These are phyloP conservation scores for Dalbergia oliveri DNA, from an alignment of 306 rosid genomes.

Conservation along the genomic window DNA sequence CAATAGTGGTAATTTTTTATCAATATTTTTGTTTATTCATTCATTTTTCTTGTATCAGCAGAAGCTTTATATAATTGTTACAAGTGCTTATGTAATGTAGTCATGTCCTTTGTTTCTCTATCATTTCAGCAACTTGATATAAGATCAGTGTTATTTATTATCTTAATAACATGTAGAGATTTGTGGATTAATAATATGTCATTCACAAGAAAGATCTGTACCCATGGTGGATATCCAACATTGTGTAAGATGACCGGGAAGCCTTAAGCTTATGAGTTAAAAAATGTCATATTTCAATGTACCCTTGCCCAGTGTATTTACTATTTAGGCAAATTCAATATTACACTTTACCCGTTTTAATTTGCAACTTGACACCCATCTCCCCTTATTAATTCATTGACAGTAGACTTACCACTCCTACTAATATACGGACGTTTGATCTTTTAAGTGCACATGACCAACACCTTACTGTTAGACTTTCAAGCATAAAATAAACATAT, in stretches of 20 bases:
- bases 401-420: too few relatives aligned
- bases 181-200: slow-evolving; percentile 5
- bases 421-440: too few relatives aligned
- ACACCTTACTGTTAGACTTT: too few relatives aligned
- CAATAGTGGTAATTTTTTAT: slow-evolving; percentile 44
- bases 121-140: slow-evolving; percentile 24
- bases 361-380: too few relatives aligned
- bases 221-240: not conserved
- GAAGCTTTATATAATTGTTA: slow-evolving; percentile 39
- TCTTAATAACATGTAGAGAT: not conserved
- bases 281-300: too few relatives aligned
- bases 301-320: too few relatives aligned
- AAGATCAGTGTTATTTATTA: not conserved
- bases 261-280: not conserved
- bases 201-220: slow-evolving; percentile 1
- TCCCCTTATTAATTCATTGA: too few relatives aligned
- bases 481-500: too few relatives aligned
- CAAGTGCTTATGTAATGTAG: slow-evolving; percentile 11
- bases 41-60: slow-evolving; percentile 46
- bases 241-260: not conserved
- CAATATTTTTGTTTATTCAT: slow-evolving; percentile 51
- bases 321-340: too few relatives aligned
- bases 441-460: too few relatives aligned
- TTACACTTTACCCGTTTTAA: too few relatives aligned
- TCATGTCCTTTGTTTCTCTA: slow-evolving; percentile 30